phyloP scores from a whole-genome alignment of 2,329 filamentous ascomycete species.

The Aspergillus neotritici region DNA sequence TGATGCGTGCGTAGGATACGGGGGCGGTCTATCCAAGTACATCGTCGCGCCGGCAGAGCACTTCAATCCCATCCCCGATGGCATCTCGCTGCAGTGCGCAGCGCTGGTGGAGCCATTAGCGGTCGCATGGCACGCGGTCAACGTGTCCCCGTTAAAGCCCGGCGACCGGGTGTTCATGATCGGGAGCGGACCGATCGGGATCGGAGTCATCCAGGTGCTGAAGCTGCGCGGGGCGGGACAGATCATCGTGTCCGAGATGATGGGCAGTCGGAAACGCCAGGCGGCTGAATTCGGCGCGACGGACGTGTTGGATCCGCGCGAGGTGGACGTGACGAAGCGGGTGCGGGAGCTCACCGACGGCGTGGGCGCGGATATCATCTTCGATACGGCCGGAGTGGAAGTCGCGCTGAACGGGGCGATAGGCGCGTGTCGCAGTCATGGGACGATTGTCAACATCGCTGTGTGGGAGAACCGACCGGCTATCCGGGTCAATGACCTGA shows the following conservation, averaged over 20 bases:
- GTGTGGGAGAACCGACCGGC: constrained; percentile 56
- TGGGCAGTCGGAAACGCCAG: constrained; percentile 46
- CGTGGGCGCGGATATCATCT: constrained; percentile 52
- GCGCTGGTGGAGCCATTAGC: constrained; percentile 59
- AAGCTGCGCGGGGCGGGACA: constrained; percentile 48
- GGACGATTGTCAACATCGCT: constrained; percentile 59
- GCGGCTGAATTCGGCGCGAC: constrained; percentile 53
- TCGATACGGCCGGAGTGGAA: constrained; percentile 59
- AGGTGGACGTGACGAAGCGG: constrained; percentile 42
- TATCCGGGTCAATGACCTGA: constrained; percentile 50
- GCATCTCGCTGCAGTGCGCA: constrained; percentile 39
- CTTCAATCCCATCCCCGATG: constrained; percentile 22
- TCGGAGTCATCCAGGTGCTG: constrained; percentile 56
- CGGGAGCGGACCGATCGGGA: constrained; percentile 59
- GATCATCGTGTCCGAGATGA: constrained; percentile 56
- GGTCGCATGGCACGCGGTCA: constrained; percentile 60
- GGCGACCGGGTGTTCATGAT: constrained; percentile 51
- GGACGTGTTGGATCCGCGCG: constrained; percentile 48
- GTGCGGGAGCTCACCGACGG: constrained; percentile 44
- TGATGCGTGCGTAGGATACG: constrained; percentile 15
- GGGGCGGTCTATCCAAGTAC: constrained; percentile 24
- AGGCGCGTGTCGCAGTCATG: constrained; percentile 47
- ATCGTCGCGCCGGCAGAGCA: constrained; percentile 22
- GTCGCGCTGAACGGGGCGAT: constrained; percentile 45
- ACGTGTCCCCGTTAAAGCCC: constrained; percentile 42